A percentile compares a stretch with the other conserved stretches of the same genome.
These are phyloP conservation scores for Dalechampia spathulata DNA, from an alignment of 441 rosid genomes.

Conservation along the genomic window DNA sequence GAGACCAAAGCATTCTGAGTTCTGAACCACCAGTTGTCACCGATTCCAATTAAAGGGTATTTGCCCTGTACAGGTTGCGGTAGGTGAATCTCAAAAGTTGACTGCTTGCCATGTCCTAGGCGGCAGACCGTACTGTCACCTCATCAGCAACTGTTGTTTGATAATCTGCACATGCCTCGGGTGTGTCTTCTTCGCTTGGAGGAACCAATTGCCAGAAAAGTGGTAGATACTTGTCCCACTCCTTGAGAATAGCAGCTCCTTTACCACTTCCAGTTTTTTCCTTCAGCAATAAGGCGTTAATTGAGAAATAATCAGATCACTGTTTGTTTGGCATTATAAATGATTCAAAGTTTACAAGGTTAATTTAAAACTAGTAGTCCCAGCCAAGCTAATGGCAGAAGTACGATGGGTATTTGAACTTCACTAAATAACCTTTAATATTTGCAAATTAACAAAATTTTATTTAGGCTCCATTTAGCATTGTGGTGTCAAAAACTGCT, in stretches of 20 bases:
- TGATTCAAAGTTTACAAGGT: too few species aligned
- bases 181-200: constrained; percentile 99
- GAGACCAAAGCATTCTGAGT: constrained; percentile 4
- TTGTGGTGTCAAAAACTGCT: too few species aligned
- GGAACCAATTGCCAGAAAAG: constrained; percentile 98
- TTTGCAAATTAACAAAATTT: too few species aligned
- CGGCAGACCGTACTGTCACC: constrained; percentile 79
- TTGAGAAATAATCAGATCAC: background rate
- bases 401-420: too few species aligned
- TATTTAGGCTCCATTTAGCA: too few species aligned
- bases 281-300: constrained; percentile 25
- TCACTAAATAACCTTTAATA: too few species aligned
- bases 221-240: constrained; percentile 77
- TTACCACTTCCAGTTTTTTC: constrained; percentile 92
- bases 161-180: constrained; percentile 83
- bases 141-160: constrained; percentile 56
- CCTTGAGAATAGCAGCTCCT: constrained; percentile 62
- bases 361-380: too few species aligned
- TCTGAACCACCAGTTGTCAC: background rate
- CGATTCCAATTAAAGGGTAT: constrained; percentile 9
- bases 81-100: background rate
- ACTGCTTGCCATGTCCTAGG: constrained; percentile 13
- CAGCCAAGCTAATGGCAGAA: too few species aligned
- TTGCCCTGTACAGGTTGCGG: constrained; percentile 30
- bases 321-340: too few species aligned